These are phyloP conservation scores for Geranomyces variabilis DNA, from an alignment of 192 early-diverging fungal species.

Conservation along the genomic window DNA sequence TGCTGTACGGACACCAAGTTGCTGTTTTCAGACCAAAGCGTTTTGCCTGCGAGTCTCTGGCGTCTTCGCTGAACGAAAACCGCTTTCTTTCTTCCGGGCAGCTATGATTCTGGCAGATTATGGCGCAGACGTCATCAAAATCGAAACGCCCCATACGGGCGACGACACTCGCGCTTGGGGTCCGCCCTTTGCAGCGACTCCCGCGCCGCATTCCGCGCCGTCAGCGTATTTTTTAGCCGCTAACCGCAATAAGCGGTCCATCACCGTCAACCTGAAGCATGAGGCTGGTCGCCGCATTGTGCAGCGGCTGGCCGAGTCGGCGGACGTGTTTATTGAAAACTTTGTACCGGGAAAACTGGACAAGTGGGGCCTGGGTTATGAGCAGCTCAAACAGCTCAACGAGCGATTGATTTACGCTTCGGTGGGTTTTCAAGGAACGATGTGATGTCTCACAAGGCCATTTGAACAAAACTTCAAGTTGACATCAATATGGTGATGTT, in stretches of 20 bases:
- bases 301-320: conserved; percentile 62
- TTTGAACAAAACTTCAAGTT: too few species aligned
- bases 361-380: conserved; percentile 74
- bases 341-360: conserved; percentile 87
- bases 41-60: background rate
- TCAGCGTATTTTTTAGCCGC: conserved; percentile 89
- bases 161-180: conserved; percentile 91
- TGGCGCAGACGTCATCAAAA: conserved; percentile 85
- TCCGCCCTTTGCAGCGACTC: conserved; percentile 44
- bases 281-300: conserved; percentile 67
- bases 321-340: conserved; percentile 90
- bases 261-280: conserved; percentile 83
- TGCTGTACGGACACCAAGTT: conserved; percentile 33
- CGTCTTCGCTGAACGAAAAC: too few species aligned
- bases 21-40: too few species aligned
- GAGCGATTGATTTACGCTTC: conserved; percentile 86
- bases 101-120: conserved; percentile 44
- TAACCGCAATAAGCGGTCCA: conserved; percentile 91
- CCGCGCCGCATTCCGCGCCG: conserved; percentile 54
- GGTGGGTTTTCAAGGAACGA: conserved; percentile 43
- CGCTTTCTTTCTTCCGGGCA: background rate
- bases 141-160: conserved; percentile 80
- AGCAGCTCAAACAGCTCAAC: conserved; percentile 68
- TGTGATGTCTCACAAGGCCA: background rate
- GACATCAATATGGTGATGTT: too few species aligned